These are phyloP conservation scores for Coniochaeta sp. DNA, from an alignment of 2,329 filamentous ascomycete species.

Conservation along the genomic window DNA sequence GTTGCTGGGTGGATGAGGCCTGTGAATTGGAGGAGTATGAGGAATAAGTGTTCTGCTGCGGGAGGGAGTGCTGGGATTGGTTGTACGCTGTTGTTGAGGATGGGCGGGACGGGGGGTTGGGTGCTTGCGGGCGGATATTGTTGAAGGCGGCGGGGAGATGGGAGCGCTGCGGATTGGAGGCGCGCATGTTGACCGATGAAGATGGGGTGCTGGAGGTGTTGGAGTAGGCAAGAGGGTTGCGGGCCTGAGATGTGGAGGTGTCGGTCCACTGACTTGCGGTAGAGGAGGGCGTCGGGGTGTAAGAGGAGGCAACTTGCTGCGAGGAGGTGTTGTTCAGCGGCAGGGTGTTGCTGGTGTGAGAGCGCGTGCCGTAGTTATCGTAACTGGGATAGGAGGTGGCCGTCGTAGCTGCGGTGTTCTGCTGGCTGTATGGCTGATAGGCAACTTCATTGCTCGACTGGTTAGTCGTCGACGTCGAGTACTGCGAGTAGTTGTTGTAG, in stretches of 20 bases:
- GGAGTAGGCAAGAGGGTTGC: conserved; percentile 19
- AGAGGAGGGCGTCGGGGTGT: conserved; percentile 18
- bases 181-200: conserved; percentile 14
- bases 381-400: conserved; percentile 16
- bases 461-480: conserved; percentile 10
- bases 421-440: conserved; percentile 26
- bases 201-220: conserved; percentile 15
- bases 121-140: conserved; percentile 18
- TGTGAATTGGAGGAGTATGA: conserved; percentile 17
- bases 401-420: conserved; percentile 9
- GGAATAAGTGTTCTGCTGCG: conserved; percentile 6
- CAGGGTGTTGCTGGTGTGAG: conserved; percentile 7
- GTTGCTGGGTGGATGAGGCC: conserved; percentile 16
- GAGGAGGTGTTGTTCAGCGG: conserved; percentile 14
- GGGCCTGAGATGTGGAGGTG: conserved; percentile 16
- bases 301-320: conserved; percentile 19
- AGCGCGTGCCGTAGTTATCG: conserved; percentile 12
- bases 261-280: conserved; percentile 16
- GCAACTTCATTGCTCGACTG: conserved; percentile 15
- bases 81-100: conserved; percentile 16
- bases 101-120: conserved; percentile 12
- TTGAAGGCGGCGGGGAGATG: conserved; percentile 15
- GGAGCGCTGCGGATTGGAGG: conserved; percentile 12
- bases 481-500: conserved; percentile 16
- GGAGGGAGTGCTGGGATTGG: conserved; percentile 3